Conservation (phyloP, 2,329 filamentous ascomycete genomes). For the Apiospora hydei region DNA sequence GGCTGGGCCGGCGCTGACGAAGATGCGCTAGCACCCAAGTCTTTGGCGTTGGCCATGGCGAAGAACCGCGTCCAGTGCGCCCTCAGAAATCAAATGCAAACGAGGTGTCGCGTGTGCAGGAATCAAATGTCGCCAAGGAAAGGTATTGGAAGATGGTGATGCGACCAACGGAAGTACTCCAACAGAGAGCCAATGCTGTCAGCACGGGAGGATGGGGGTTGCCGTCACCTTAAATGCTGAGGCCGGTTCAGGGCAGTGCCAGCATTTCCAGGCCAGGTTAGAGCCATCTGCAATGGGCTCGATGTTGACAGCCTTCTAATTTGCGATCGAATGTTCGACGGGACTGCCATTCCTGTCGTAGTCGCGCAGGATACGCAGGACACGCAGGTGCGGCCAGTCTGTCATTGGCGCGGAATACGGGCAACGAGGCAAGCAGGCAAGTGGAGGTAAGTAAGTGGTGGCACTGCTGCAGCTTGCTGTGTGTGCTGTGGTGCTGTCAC, state of each 20-base stretch:
- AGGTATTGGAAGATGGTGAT: neutral
- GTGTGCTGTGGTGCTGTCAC: neutral
- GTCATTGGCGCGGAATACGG: constrained; percentile 13
- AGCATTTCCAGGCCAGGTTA: neutral
- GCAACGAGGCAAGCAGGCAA: neutral
- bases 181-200: neutral
- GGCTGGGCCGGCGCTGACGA: neutral
- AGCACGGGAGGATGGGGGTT: neutral
- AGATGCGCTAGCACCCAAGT: neutral
- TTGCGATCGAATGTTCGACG: neutral
- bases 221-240: neutral
- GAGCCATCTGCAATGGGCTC: neutral
- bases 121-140: neutral
- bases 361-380: neutral
- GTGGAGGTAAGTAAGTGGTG: neutral
- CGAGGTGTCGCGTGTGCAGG: neutral
- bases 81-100: neutral
- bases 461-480: neutral
- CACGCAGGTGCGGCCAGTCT: neutral
- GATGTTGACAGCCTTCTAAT: too few relatives aligned
- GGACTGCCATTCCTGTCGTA: neutral
- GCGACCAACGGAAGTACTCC: neutral
- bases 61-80: neutral
- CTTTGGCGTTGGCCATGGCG: neutral
- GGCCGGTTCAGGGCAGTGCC: neutral